Evolutionary conservation across 768 basidiomycete species (phyloP), one percentile per base, ranked within the genome.

Genomic region (Ramaria sp.): DNA sequence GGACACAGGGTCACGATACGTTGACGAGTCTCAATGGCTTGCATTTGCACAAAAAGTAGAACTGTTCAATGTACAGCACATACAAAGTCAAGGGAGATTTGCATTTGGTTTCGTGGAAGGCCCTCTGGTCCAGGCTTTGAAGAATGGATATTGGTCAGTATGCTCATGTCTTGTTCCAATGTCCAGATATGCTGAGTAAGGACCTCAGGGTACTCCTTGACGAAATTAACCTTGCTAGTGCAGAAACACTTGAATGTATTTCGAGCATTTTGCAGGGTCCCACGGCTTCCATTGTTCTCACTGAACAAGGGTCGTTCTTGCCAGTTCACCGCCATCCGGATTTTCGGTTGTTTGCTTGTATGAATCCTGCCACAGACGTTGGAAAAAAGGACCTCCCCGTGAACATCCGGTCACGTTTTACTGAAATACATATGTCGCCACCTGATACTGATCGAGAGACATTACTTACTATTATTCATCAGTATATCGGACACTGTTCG

Each of bases 331-430:
- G 96, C 0, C 96, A 99, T 66, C 82, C 91, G 16, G 85, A 95
- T 62, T 99, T 99, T 72, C 87, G 95, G 18, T 75, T 98, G 4
- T 98, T 98, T 63, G 93, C 93, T 3, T 99, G 96, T 66, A 99
- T 99, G 96, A 99, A 99, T 64, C 96, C 96, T 4, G 96, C 96
- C 0, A 99, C 94, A 3, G 96, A 99, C 61, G 88, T 97, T 13
- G 96, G 96, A 32, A 99, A 98, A 73, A 96, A 93, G 62, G 95
- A 98, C 62, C 82, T 99, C 0, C 90, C 92, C 16, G 84, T 88
- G 4, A 85, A 85, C 62, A 88, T 98, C 48, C 83, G 94, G 34
- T 79, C 85, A 9, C 82, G 88, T 28, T 98, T 99, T 70, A 96
- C 93, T 0, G 96, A 98, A 66, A 81, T 98, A 52, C 92, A 93